A percentile compares a stretch with the other conserved stretches of the same genome.
phyloP scores from a whole-genome alignment of 192 early-diverging fungal genomes.

The Paraglomus occultum region DNA sequence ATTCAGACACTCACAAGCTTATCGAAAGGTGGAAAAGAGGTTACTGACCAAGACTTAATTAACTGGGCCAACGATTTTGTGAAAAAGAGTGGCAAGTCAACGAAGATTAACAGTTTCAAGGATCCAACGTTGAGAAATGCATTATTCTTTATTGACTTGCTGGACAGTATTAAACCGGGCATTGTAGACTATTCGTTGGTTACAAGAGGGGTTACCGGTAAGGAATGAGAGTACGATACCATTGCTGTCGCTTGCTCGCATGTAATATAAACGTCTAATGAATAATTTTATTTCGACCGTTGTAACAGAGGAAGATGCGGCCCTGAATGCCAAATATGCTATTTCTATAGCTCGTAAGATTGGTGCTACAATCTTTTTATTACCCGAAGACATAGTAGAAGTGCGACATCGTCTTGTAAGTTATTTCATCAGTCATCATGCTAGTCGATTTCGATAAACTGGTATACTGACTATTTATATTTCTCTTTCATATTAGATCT shows the following conservation, averaged over 20 bases:
- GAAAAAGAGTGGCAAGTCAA: slow-evolving; percentile 57
- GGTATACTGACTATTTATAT: not conserved
- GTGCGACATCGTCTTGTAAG: slow-evolving; percentile 93
- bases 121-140: slow-evolving; percentile 76
- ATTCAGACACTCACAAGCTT: slow-evolving; percentile 88
- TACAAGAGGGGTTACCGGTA: slow-evolving; percentile 61
- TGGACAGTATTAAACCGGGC: slow-evolving; percentile 91
- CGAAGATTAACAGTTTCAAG: slow-evolving; percentile 80
- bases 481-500: slow-evolving; percentile 56
- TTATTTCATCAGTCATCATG: slow-evolving; percentile 11
- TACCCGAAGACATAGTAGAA: slow-evolving; percentile 99
- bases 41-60: slow-evolving; percentile 94
- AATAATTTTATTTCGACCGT: slow-evolving; percentile 14
- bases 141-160: slow-evolving; percentile 85
- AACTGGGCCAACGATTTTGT: slow-evolving; percentile 92
- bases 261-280: not conserved
- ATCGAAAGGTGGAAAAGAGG: slow-evolving; percentile 73
- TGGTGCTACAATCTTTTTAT: slow-evolving; percentile 97
- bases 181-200: slow-evolving; percentile 89
- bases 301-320: slow-evolving; percentile 73
- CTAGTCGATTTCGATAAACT: not conserved
- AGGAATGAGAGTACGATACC: not conserved
- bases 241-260: not conserved
- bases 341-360: slow-evolving; percentile 99
- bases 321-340: slow-evolving; percentile 93